Evolutionary conservation across 352 stramenopile genomes (phyloP), one percentile per base, ranked within the genome.

Genomic region (Globisporangium paroecandrum): DNA sequence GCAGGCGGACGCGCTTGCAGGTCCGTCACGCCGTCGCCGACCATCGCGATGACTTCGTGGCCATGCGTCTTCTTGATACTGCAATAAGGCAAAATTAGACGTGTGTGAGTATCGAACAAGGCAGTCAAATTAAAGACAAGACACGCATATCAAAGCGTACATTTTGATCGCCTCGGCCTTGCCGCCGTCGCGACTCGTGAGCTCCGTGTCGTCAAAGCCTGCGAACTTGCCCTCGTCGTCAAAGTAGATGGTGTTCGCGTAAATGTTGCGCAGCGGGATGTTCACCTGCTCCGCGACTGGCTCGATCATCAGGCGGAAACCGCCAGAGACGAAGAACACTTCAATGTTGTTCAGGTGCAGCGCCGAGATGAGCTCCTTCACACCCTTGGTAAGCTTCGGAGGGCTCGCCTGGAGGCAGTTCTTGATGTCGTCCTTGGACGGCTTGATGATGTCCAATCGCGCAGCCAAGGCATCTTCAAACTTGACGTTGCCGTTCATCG

Each of bases 11-110:
- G 97, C 20, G 98, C 98, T 79, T 99, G 94, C 74, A 98, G 78
- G 83, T 99, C 98, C 2, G 97, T 99, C 13, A 97, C 97, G 34
- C 98, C 98, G 77, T 99, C 98, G 46, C 98, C 98, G n/a, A 99
- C 84, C 97, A 99, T 99, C 9, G 99, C 89, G 54, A 99, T 94
- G 15, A 85, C 94, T n/a, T 96, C 72, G 80, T 99, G 98, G 58
- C 89, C 89, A 61, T 94, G 81, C 61, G 85, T 89, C 46, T 93
- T 82, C 77, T 98, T 98, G 64, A 99, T 98, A 24, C 75, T 82
- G 69, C 65, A 13, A 36, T 3, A 10, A n/a, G n/a, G 95, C 53
- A 57, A 57, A 61, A 34, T 10, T 15, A 49, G 0, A 46, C 12
- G 24, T 1, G 41, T 8, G 8, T 62, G 46, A 57, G 57, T 4